Evolutionary conservation across 2,329 filamentous ascomycete genomes (phyloP).

Genomic region (Neonectria neomacrospora): DNA sequence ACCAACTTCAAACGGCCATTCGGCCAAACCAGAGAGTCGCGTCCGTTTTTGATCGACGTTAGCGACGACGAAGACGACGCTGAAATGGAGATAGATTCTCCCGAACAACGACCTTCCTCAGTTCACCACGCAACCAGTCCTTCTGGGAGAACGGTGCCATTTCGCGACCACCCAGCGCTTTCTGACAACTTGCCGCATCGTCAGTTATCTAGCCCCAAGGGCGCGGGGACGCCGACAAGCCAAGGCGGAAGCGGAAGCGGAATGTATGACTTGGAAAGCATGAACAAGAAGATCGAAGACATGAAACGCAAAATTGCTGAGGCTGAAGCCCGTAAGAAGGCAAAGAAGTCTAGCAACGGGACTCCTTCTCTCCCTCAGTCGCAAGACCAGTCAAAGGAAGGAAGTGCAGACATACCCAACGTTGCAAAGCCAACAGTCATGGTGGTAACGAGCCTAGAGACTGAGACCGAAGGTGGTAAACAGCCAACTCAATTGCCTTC

Average conservation of each 20-base stretch:
- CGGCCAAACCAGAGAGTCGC: conserved; percentile 66
- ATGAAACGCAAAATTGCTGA: conserved; percentile 69
- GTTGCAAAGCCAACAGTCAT: conserved; percentile 7
- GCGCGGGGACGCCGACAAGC: conserved; percentile 52
- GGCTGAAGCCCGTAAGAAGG: conserved; percentile 65
- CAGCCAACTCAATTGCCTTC: conserved; percentile 22
- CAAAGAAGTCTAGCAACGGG: conserved; percentile 48
- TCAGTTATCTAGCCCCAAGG: conserved; percentile 54
- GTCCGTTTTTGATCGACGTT: conserved; percentile 82
- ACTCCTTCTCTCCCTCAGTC: conserved; percentile 47
- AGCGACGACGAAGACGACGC: conserved; percentile 78
- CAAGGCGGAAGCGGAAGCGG: conserved; percentile 49
- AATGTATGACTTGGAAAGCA: conserved; percentile 58
- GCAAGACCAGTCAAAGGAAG: conserved; percentile 41
- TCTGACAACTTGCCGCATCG: conserved; percentile 54
- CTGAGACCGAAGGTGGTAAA: conserved; percentile 11
- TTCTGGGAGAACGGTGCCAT: conserved; percentile 47
- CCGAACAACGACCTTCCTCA: conserved; percentile 54
- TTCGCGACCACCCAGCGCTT: conserved; percentile 59
- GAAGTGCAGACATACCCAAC: conserved; percentile 36
- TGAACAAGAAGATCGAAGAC: conserved; percentile 69
- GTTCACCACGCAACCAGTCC: conserved; percentile 47
- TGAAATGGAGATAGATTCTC: conserved; percentile 74
- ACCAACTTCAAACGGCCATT: conserved; percentile 68
- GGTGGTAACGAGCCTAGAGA: neutral